These are phyloP conservation scores for Colletotrichum nymphaeae DNA, from an alignment of 2,329 filamentous ascomycete genomes.

Conservation along the genomic window DNA sequence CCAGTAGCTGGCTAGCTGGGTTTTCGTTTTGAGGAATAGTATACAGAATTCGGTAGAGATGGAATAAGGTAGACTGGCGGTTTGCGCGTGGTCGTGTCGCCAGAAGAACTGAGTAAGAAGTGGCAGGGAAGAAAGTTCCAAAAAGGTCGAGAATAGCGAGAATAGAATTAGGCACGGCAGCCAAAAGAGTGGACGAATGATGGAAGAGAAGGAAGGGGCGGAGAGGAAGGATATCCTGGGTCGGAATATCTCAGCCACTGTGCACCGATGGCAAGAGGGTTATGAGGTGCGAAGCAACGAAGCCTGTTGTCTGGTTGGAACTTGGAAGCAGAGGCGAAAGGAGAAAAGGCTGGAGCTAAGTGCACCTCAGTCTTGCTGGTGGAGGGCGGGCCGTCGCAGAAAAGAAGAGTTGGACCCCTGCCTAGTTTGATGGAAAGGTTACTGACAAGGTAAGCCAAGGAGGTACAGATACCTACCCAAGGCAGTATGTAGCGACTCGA, in stretches of 20 bases:
- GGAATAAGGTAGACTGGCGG: neutral
- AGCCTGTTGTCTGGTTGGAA: neutral
- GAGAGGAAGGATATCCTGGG: slow-evolving; percentile 2
- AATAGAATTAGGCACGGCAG: neutral
- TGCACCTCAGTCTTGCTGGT: neutral
- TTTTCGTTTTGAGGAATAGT: neutral
- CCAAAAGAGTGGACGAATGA: slow-evolving; percentile 5
- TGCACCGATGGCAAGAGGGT: neutral
- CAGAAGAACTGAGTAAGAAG: neutral
- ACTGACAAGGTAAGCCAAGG: too few species aligned
- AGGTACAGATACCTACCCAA: too few species aligned
- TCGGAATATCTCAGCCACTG: neutral
- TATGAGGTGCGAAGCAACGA: neutral
- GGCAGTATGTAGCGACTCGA: too few species aligned
- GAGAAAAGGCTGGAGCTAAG: neutral
- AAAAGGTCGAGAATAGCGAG: neutral
- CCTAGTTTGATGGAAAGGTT: neutral
- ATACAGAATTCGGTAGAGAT: neutral
- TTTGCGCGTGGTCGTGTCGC: neutral
- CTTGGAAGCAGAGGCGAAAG: neutral
- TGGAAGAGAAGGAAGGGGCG: neutral
- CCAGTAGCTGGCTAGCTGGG: neutral
- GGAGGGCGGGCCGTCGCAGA: neutral
- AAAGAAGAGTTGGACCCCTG: neutral
- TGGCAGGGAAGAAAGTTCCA: neutral